A percentile compares a stretch with the other conserved stretches of the same genome.
Evolutionary conservation across 2,329 filamentous ascomycete species (phyloP).

Genomic region (Aspergillus brunneoviolaceus): DNA sequence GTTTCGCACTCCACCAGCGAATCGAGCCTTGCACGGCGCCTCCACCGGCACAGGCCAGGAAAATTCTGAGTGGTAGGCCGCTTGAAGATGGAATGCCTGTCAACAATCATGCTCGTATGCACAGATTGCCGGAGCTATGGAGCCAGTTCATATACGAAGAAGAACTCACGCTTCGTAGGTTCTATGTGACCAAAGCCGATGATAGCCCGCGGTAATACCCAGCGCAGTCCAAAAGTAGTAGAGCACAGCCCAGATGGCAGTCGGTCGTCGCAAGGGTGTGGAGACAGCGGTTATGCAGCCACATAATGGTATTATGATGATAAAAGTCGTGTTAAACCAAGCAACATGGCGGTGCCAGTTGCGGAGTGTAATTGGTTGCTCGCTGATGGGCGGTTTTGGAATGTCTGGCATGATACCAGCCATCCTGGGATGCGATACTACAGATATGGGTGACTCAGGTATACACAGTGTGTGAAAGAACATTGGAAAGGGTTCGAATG

Average conservation of each 20-base stretch:
- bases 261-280: not conserved
- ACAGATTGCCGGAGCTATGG: not conserved
- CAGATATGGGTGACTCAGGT: not conserved
- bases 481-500: not conserved
- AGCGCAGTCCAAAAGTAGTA: constrained; percentile 7
- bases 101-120: no score
- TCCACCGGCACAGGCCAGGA: constrained; percentile 7
- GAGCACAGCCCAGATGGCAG: not conserved
- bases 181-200: constrained; percentile 12
- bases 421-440: not conserved
- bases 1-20: constrained; percentile 8
- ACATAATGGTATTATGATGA: constrained; percentile 6
- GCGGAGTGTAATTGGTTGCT: not conserved
- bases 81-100: not conserved
- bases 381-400: not conserved
- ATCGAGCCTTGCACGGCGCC: constrained; percentile 9
- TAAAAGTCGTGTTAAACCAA: constrained; percentile 9
- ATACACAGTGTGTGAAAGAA: not conserved
- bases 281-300: not conserved
- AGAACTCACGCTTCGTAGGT: constrained; percentile 3
- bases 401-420: not conserved
- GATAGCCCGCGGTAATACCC: constrained; percentile 9
- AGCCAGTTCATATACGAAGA: not conserved
- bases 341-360: not conserved
- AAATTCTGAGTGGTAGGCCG: not conserved